These are phyloP conservation scores for Hyphochytrium catenoides DNA, from an alignment of 352 stramenopile species.

Conservation along the genomic window DNA sequence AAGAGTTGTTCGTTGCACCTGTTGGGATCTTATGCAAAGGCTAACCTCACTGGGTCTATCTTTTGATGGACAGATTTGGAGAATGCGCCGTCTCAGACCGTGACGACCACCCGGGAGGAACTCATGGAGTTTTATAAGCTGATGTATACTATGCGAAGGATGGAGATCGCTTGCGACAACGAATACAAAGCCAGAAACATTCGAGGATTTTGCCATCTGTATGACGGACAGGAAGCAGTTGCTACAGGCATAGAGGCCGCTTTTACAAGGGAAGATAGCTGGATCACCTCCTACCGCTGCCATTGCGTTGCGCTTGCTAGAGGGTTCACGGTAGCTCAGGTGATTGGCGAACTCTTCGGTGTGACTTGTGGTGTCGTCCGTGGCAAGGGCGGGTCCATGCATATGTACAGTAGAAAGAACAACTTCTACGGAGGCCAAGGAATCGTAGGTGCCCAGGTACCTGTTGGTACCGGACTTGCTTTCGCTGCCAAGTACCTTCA, in stretches of 20 bases:
- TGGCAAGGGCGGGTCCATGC: constrained; percentile 97
- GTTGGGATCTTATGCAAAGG: too few species aligned
- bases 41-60: too few species aligned
- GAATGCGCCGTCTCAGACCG: constrained; percentile 21
- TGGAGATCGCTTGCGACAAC: constrained; percentile 99
- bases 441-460: constrained; percentile 96
- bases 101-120: constrained; percentile 74
- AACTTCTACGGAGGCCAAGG: constrained; percentile 96
- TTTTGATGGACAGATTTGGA: constrained; percentile 43
- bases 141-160: constrained; percentile 99
- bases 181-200: constrained; percentile 98
- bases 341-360: constrained; percentile 92
- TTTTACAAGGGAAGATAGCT: constrained; percentile 80
- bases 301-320: constrained; percentile 90
- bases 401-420: constrained; percentile 96
- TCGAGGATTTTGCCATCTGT: constrained; percentile 98
- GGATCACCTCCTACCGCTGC: constrained; percentile 98
- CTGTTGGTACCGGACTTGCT: constrained; percentile 86
- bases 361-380: constrained; percentile 58
- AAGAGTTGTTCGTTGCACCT: too few species aligned
- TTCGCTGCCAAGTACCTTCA: constrained; percentile 98
- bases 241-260: constrained; percentile 89
- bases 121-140: constrained; percentile 85
- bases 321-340: constrained; percentile 69
- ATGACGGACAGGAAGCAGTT: constrained; percentile 98